phyloP scores from a whole-genome alignment of 257 asterid genomes.

The Galeopsis tetrahit region DNA sequence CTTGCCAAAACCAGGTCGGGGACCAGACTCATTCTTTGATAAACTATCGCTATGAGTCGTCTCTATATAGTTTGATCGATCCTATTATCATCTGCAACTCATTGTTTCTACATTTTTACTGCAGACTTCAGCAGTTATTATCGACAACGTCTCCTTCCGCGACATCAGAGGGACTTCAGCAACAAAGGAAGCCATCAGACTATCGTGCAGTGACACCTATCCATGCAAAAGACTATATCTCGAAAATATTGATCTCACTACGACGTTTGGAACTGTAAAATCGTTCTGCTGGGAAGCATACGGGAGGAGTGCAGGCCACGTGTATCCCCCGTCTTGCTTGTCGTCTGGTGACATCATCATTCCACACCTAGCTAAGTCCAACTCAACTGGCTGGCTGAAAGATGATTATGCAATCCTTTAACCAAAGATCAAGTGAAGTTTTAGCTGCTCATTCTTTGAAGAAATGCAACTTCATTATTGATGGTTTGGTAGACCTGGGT shows the following conservation, averaged over 20 bases:
- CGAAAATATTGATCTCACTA: conserved; percentile 54
- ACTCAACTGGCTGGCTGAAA: conserved; percentile 36
- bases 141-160: conserved; percentile 48
- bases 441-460: conserved; percentile 8
- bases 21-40: neutral
- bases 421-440: neutral
- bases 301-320: conserved; percentile 58
- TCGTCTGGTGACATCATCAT: conserved; percentile 47
- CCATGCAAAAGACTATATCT: conserved; percentile 64
- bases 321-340: conserved; percentile 65
- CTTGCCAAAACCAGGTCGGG: conserved; percentile 76
- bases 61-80: neutral
- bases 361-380: conserved; percentile 33
- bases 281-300: conserved; percentile 84
- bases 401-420: conserved; percentile 33
- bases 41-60: neutral
- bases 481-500: conserved; percentile 7
- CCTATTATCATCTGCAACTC: neutral
- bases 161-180: conserved; percentile 77
- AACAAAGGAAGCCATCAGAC: conserved; percentile 56
- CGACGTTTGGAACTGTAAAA: conserved; percentile 42
- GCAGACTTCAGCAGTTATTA: conserved; percentile 70
- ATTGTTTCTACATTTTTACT: neutral
- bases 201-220: conserved; percentile 72
- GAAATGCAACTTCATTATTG: conserved; percentile 1